phyloP scores from a whole-genome alignment of 2,329 filamentous ascomycete species.

The Amylocarpus encephaloides region DNA sequence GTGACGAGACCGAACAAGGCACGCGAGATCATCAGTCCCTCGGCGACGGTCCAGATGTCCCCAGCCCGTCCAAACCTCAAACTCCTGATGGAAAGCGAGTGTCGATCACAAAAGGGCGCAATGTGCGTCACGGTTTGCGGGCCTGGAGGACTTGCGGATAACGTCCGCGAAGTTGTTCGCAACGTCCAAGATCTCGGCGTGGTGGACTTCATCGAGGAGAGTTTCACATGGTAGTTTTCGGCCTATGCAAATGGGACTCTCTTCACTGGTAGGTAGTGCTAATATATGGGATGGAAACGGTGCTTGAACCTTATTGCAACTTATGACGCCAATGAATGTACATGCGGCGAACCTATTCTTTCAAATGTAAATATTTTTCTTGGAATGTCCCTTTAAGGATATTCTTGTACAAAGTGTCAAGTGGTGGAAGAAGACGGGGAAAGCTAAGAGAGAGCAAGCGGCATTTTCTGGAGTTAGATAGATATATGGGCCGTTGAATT shows the following conservation, averaged over 20 bases:
- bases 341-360: too few species aligned
- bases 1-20: slow-evolving; percentile 80
- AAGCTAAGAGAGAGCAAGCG: too few species aligned
- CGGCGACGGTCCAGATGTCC: slow-evolving; percentile 81
- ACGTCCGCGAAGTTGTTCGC: slow-evolving; percentile 64
- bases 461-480: too few species aligned
- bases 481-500: too few species aligned
- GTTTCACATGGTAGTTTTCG: slow-evolving; percentile 48
- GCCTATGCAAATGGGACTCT: background rate
- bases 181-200: slow-evolving; percentile 54
- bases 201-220: slow-evolving; percentile 72
- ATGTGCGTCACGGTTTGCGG: slow-evolving; percentile 83
- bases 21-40: slow-evolving; percentile 67
- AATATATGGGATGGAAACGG: background rate
- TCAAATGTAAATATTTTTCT: too few species aligned
- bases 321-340: too few species aligned
- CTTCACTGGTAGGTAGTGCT: background rate
- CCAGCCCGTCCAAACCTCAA: slow-evolving; percentile 80
- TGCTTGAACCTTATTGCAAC: background rate
- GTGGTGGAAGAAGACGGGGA: too few species aligned
- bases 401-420: too few species aligned
- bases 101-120: slow-evolving; percentile 74
- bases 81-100: slow-evolving; percentile 74
- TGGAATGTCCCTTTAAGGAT: too few species aligned
- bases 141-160: slow-evolving; percentile 67